Percentiles rank a stretch among this genome's conserved stretches.
phyloP scores from a whole-genome alignment of 2,329 filamentous ascomycete species.

The Fusarium neocosmosporiellum region DNA sequence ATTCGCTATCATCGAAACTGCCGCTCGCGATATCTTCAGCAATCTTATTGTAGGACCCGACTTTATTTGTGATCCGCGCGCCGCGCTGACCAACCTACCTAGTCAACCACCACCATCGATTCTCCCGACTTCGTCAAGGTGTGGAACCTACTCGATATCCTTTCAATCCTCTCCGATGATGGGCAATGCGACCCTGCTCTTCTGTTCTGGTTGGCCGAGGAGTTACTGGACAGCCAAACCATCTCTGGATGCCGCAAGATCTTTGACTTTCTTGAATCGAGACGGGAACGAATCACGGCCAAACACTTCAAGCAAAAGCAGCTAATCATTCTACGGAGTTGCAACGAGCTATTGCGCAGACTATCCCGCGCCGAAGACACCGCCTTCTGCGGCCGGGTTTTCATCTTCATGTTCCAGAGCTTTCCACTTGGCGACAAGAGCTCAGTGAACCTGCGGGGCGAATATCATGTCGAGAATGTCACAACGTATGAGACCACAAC shows the following conservation, averaged over 20 bases:
- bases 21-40: constrained; percentile 84
- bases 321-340: constrained; percentile 89
- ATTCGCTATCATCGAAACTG: constrained; percentile 83
- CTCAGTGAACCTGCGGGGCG: constrained; percentile 94
- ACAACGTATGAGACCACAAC: constrained; percentile 76
- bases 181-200: constrained; percentile 82
- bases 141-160: constrained; percentile 93
- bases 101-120: constrained; percentile 82
- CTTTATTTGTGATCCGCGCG: constrained; percentile 31
- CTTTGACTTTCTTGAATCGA: constrained; percentile 95
- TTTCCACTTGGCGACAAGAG: constrained; percentile 97
- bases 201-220: constrained; percentile 91
- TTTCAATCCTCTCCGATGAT: constrained; percentile 88
- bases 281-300: constrained; percentile 87
- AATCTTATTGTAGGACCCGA: constrained; percentile 73
- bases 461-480: constrained; percentile 95
- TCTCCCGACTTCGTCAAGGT: constrained; percentile 82
- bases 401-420: constrained; percentile 98
- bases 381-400: constrained; percentile 95
- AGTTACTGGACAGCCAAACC: constrained; percentile 94
- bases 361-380: constrained; percentile 97
- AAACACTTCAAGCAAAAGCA: constrained; percentile 85
- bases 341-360: constrained; percentile 93
- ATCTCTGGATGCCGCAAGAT: constrained; percentile 91
- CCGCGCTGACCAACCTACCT: constrained; percentile 53